A percentile compares a stretch with the other conserved stretches of the same genome.
These are phyloP conservation scores for Hymenochaete sp. DNA, from an alignment of 1,284 basidiomycete genomes.

Conservation along the genomic window DNA sequence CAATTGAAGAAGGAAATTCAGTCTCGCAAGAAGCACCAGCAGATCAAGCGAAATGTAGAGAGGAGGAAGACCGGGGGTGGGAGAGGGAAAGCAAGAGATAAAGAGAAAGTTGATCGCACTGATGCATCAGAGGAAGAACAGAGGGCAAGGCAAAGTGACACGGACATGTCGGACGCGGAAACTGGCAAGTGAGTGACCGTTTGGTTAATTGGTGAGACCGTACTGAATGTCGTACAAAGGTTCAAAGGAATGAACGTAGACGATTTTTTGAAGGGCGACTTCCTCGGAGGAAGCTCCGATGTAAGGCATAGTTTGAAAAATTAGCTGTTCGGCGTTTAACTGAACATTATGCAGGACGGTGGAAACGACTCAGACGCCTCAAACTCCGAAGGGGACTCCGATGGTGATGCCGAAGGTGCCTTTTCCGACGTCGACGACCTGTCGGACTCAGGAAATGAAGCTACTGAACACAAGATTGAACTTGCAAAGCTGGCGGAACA, in stretches of 20 bases:
- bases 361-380: slow-evolving; percentile 15
- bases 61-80: slow-evolving; percentile 36
- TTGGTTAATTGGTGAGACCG: neutral
- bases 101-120: slow-evolving; percentile 32
- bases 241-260: slow-evolving; percentile 67
- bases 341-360: slow-evolving; percentile 15
- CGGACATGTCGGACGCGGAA: slow-evolving; percentile 8
- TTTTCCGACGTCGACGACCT: slow-evolving; percentile 72
- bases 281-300: slow-evolving; percentile 58
- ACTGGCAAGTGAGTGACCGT: slow-evolving; percentile 23
- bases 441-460: slow-evolving; percentile 71
- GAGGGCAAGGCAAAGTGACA: slow-evolving; percentile 1
- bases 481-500: slow-evolving; percentile 89
- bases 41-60: slow-evolving; percentile 65
- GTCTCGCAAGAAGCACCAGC: slow-evolving; percentile 67
- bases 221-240: slow-evolving; percentile 23
- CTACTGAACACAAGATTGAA: slow-evolving; percentile 65
- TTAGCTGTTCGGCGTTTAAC: slow-evolving; percentile 20
- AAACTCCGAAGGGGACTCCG: slow-evolving; percentile 34
- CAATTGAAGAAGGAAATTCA: slow-evolving; percentile 82
- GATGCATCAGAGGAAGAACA: slow-evolving; percentile 16
- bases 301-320: slow-evolving; percentile 31
- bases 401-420: slow-evolving; percentile 55
- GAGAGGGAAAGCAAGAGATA: slow-evolving; percentile 36
- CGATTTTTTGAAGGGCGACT: slow-evolving; percentile 70